Percentiles rank a stretch among this genome's conserved stretches.
These are phyloP conservation scores for Albatrellus ellisii DNA, from an alignment of 768 basidiomycete species.

Conservation along the genomic window DNA sequence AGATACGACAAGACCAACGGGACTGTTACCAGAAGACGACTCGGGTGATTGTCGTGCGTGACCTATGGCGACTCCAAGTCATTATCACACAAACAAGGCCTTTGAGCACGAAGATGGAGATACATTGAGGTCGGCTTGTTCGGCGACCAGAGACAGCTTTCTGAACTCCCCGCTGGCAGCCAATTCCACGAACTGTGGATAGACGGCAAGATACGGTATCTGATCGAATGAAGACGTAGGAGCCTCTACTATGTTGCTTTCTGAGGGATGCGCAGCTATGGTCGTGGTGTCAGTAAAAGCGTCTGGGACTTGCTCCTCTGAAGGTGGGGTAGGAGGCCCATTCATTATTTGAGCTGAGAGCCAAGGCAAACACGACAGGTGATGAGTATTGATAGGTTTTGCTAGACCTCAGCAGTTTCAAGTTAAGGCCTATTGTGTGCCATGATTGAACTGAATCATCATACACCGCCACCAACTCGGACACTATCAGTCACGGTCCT, in stretches of 20 bases:
- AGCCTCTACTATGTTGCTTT: too few species aligned
- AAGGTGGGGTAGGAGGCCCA: conserved; percentile 52
- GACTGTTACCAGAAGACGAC: conserved; percentile 34
- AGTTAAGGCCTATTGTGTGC: too few species aligned
- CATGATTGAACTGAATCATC: too few species aligned
- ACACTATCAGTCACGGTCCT: too few species aligned
- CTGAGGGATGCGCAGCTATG: too few species aligned
- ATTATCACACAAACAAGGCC: background rate
- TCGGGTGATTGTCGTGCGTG: conserved; percentile 12
- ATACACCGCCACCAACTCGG: too few species aligned
- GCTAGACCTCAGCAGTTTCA: too few species aligned
- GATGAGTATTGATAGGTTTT: too few species aligned
- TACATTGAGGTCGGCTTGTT: conserved; percentile 42
- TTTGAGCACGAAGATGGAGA: conserved; percentile 12
- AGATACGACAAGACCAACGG: conserved; percentile 57
- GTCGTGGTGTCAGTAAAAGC: conserved; percentile 43
- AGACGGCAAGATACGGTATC: conserved; percentile 2
- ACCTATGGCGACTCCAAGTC: conserved; percentile 10
- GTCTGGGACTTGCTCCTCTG: conserved; percentile 27
- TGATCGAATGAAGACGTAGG: conserved; percentile 8
- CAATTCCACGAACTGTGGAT: conserved; percentile 19
- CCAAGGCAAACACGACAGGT: too few species aligned
- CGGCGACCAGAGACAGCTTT: conserved; percentile 33
- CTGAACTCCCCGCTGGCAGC: conserved; percentile 30
- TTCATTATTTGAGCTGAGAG: conserved; percentile 29